Evolutionary conservation across 176 grass and related monocot species (phyloP), one percentile per base, ranked within the genome.

Genomic region (Echinochloa phyllopogon): DNA sequence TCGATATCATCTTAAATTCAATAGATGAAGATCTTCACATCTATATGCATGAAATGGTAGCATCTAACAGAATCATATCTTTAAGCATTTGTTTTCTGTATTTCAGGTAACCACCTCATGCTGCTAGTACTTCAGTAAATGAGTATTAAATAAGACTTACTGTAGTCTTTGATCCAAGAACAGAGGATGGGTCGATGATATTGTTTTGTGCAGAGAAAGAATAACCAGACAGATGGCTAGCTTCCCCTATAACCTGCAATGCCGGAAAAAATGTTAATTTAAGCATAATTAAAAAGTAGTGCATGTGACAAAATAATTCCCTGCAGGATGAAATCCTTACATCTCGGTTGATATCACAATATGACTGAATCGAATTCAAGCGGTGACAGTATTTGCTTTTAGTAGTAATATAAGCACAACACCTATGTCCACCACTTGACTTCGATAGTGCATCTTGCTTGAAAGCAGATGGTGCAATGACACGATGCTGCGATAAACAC

Each of bases 321-420:
- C 67, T 42, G 60, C 5, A 18, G 39, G 17, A 43, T 71, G 39
- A 83, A 39, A 85, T 87, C 56, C 91, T 92, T 92, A 98, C 96
- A 81, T 95, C 96, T 76, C 96, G 89, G 69, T 98, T 98, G 55
- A 98, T 98, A 80, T 98, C 96, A 87, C 81, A 89, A 72, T 92
- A 98, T n/a, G 93, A 91, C 58, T 98, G 96, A 87, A 98, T 88
- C 23, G 96, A 95, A 83, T 95, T 94, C 81, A 98, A 79, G 10
- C 93, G 87, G 69, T 92, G 89, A 66, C 96, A 95, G 81, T 98
- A 95, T 65, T 95, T 94, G 90, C 69, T 95, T 98, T 95, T 91
- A 80, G 65, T 85, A 81, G 91, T 86, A 82, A 98, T 92, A 81
- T 98, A 98, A 86, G 75, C 93, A 88, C 96, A 98, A 62, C 91